These are phyloP conservation scores for Yueomyces sinensis DNA, from an alignment of 805 yeast species.

Conservation along the genomic window DNA sequence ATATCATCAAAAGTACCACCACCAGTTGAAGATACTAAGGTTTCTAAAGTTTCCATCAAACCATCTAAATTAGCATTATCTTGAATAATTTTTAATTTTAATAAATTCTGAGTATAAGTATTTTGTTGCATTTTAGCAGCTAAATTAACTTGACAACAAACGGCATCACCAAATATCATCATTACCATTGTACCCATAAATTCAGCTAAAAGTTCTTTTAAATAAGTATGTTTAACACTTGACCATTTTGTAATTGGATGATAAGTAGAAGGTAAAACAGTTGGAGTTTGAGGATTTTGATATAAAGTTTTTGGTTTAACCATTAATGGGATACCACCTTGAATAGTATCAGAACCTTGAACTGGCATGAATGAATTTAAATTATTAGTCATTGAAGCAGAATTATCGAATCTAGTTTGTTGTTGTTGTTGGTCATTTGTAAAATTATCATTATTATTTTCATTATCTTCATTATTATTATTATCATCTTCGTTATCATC, in stretches of 20 bases:
- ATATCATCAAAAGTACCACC: constrained; percentile 32
- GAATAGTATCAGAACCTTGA: constrained; percentile 1
- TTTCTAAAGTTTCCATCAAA: constrained; percentile 3
- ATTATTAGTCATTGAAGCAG: not conserved
- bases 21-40: constrained; percentile 4
- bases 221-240: constrained; percentile 20
- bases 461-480: constrained; percentile 3
- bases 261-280: constrained; percentile 25
- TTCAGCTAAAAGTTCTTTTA: constrained; percentile 39
- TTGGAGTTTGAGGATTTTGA: constrained; percentile 27
- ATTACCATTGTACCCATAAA: constrained; percentile 36
- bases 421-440: not conserved
- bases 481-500: constrained; percentile 1
- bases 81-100: not conserved
- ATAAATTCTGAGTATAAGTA: constrained; percentile 2
- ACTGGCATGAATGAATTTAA: not conserved
- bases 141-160: constrained; percentile 31
- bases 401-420: not conserved
- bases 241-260: constrained; percentile 27
- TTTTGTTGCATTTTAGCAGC: constrained; percentile 20
- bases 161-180: constrained; percentile 35
- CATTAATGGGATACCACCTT: constrained; percentile 17
- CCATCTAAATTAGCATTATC: constrained; percentile 2
- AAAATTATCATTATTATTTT: not conserved
- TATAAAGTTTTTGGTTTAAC: constrained; percentile 26